Percentiles rank a stretch among this genome's conserved stretches.
Evolutionary conservation across 2,329 filamentous ascomycete genomes (phyloP).

Genomic region (Pseudogymnoascus sp.): DNA sequence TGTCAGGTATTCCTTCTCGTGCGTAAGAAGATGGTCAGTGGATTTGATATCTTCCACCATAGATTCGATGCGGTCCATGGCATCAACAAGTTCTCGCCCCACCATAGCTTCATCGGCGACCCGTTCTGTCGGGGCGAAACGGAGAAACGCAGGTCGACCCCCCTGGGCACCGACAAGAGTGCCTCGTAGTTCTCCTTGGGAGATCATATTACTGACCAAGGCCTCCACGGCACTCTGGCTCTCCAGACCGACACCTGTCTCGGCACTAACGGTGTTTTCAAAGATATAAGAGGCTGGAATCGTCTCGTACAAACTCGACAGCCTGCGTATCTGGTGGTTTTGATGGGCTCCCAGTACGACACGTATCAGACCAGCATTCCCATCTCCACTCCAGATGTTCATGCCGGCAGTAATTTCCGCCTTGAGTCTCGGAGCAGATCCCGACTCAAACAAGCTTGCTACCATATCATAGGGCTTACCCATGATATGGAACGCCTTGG

Average conservation of each 20-base stretch:
- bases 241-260: conserved; percentile 39
- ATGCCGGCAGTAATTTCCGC: conserved; percentile 53
- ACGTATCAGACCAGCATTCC: conserved; percentile 60
- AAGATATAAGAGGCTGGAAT: conserved; percentile 47
- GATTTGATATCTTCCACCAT: conserved; percentile 41
- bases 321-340: conserved; percentile 63
- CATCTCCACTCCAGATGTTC: conserved; percentile 58
- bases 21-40: conserved; percentile 45
- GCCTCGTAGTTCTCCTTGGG: conserved; percentile 43
- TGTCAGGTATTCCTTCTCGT: conserved; percentile 49
- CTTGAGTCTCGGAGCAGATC: conserved; percentile 49
- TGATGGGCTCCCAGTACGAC: conserved; percentile 64
- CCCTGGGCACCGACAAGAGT: conserved; percentile 36
- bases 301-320: conserved; percentile 62
- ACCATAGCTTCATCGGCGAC: conserved; percentile 44
- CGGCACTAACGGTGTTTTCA: conserved; percentile 42
- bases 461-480: conserved; percentile 64
- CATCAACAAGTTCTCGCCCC: conserved; percentile 36
- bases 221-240: conserved; percentile 36
- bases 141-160: conserved; percentile 39
- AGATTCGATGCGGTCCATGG: conserved; percentile 35
- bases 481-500: conserved; percentile 48
- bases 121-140: conserved; percentile 38
- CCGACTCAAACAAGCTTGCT: conserved; percentile 56
- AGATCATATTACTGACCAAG: conserved; percentile 48